Base-by-base conservation (phyloP, 2,329 filamentous ascomycete species). In the Scedosporium dehoogii region DNA sequence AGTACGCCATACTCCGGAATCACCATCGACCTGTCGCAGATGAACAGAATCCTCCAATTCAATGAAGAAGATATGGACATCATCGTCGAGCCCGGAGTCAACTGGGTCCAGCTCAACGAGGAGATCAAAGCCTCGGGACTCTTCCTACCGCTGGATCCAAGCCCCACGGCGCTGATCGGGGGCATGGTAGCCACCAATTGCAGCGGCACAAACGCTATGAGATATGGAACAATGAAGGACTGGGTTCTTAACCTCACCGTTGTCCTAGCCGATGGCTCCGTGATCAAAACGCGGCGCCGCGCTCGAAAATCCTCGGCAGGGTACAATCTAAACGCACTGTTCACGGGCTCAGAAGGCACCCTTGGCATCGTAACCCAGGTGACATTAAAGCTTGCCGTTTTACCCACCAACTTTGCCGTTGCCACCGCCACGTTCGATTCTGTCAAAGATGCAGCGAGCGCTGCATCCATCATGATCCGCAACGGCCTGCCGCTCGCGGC, bases 221-320 rank as follows among this genome's bases (percentile, higher is more conserved):
- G 86, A 60, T 90, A 90, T 68, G 88, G 88, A 0, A 89, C 87
- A 0, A 90, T 90, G 88, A 88, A 87, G 67, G 88, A 91, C 66
- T 90, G 86, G 79, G 87, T 90, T 1, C 76, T 90, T 63, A 88
- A 86, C 65, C 71, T 91, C 25, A 90, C 87, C 0, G 86, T 89
- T 0, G 88, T 90, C 0, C 77, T 90, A 51, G 83, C 87, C 0
- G 86, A 90, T 69, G 88, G 88, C 0, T 81, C 79, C 0, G 64
- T 77, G 18, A 85, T 91, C 72, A 90, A 89, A 69, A 91, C 88
- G 0, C 77, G 87, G 10, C 78, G 79, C 44, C 77, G 88, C 3
- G 87, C 88, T 2, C 76, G 85, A 14, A 91, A 91, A 70, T 86
- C 84, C 0, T 85, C 85, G 0, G 88, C 88, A 0, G 88, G 88